Evolutionary conservation across 352 stramenopile species (phyloP), one percentile per base, ranked within the genome.

Genomic region (Phytopythium helicoides): DNA sequence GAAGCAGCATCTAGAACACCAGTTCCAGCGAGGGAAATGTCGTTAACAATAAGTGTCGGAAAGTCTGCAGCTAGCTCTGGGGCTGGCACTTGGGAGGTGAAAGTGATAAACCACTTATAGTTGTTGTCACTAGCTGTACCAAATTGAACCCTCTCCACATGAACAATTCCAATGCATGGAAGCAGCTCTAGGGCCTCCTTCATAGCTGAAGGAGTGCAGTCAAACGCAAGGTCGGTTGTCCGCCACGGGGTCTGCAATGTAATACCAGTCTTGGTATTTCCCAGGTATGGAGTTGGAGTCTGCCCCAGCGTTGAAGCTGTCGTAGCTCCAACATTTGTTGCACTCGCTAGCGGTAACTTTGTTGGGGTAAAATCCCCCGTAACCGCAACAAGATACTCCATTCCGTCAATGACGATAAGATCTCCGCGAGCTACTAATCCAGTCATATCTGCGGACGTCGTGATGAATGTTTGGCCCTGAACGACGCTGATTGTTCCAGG

Each of bases 101-200:
- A 98, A 11, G 93, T 97, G 28, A 98, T 78, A 15, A 61, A 74
- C 92, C 93, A 98, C 10, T 78, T 67, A 60, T 85, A 98, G 22
- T 78, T 90, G 49, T 86, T 87, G 22, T 66, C 54, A 15, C 73
- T 82, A 4, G 69, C 70, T 3, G 38, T 48, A 3, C 54, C 59
- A 10, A 76, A 64, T 21, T 78, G 75, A 23, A 92, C 64, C n/a
- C 94, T 83, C 47, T 91, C 79, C 1, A 98, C 88, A 16, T 95
- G 79, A 6, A 98, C 89, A n/a, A 83, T 67, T 1, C 93, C 93
- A 21, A 97, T 53, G 46, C 86, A 93, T 11, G 90, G 76, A 5
- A 99, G 63, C 53, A 91, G 70, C 69, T 98, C 84, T 12, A 99
- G 51, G 3, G 91, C 86, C 14, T 74, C 73, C 46, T 92, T 65